Evolutionary conservation across 306 rosid species (phyloP), one percentile per base, ranked within the genome.

Genomic region (Quercus cerris): DNA sequence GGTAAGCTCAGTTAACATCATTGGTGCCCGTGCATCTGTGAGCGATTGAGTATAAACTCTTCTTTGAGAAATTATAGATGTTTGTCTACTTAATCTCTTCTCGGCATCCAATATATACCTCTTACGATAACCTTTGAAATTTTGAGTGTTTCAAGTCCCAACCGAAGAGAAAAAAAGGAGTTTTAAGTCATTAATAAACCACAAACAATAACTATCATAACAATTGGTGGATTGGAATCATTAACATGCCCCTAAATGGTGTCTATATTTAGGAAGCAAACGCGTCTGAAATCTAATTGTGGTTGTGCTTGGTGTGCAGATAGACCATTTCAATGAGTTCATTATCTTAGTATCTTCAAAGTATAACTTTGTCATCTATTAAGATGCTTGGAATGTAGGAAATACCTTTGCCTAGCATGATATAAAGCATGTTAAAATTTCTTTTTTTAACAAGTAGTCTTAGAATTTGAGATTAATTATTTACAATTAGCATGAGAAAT

Each of bases 11-110:
- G 44, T 7, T 38, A 9, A 2, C 10, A 11, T 38, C 44, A 38
- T 38, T 38, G 10, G 10, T 38, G 44, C 10, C 44, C 10, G 0
- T 38, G 44, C 44, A 38, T 38, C 3, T 38, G 44, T 38, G 44
- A 38, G 44, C 3, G 3, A 8, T 38, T 6, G 3, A 7, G 10
- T 38, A 38, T 38, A 7, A 93, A 96, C 81, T 70, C 96, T 95
- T 83, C 71, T 95, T 74, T 71, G 55, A 75, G 94, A 90, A 66
- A 91, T 95, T 69, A 95, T 90, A 84, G 86, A 90, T 98, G 97
- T 93, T 71, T 85, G 86, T 87, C 73, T 61, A 49, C 55, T 69
- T 55, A 56, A 72, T 72, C 75, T 73, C 51, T 69, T 70, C 56
- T 56, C 33, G 27, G 35, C 70, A 33, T 73, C 25, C 62, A 31